Conservation (phyloP, 179 eudicot species). For the Spergularia azorica region DNA sequence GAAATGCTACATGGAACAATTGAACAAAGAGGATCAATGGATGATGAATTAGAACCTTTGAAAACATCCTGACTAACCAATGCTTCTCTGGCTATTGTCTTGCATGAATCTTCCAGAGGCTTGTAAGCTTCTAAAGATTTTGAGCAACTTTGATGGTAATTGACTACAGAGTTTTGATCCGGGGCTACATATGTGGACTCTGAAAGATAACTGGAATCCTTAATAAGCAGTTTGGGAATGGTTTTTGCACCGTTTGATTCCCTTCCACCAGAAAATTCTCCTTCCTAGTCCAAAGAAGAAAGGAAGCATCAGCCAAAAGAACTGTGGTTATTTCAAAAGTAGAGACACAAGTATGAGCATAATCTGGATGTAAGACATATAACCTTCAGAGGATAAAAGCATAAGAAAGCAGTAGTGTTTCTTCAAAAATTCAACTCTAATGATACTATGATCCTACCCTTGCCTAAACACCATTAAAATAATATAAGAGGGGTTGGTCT, state of each 20-base stretch:
- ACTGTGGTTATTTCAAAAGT: background rate
- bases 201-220: conserved; percentile 75
- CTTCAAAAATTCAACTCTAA: background rate
- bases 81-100: conserved; percentile 30
- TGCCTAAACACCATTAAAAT: background rate
- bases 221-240: conserved; percentile 41
- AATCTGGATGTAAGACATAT: background rate
- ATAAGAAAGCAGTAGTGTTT: background rate
- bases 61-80: conserved; percentile 42
- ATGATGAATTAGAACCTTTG: conserved; percentile 49
- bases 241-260: conserved; percentile 25
- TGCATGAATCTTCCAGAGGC: conserved; percentile 29
- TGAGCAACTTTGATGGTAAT: conserved; percentile 34
- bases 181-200: conserved; percentile 75
- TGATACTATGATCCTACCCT: background rate
- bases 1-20: conserved; percentile 87
- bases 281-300: conserved; percentile 36
- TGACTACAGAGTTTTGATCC: conserved; percentile 64
- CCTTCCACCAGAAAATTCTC: conserved; percentile 30
- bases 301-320: background rate
- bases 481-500: too few species aligned
- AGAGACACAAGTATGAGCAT: conserved; percentile 1
- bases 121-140: conserved; percentile 51
- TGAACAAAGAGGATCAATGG: conserved; percentile 83
- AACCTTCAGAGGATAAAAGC: background rate